These are phyloP conservation scores for Clitopilus passeckerianus DNA, from an alignment of 768 basidiomycete genomes.

Conservation along the genomic window DNA sequence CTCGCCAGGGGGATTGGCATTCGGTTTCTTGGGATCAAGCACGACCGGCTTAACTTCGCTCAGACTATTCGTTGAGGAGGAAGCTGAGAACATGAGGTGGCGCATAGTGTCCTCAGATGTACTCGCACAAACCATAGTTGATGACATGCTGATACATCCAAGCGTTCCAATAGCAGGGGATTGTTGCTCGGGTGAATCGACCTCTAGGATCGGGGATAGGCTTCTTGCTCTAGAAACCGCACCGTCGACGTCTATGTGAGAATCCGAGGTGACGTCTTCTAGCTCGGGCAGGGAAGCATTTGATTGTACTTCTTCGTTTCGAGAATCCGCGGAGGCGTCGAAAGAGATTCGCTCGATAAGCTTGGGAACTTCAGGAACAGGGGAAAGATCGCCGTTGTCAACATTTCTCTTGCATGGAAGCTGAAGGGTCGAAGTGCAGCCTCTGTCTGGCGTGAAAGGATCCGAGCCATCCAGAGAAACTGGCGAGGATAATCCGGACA, in stretches of 20 bases:
- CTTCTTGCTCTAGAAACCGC: not conserved
- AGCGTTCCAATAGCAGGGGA: not conserved
- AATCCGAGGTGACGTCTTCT: not conserved
- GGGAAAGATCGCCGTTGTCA: no score
- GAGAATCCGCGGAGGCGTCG: not conserved
- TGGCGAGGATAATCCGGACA: no score
- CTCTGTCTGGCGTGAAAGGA: no score
- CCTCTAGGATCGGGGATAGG: not conserved
- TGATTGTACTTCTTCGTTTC: not conserved
- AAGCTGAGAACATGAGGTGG: not conserved
- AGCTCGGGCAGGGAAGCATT: not conserved
- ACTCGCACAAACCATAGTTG: not conserved
- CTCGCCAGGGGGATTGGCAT: not conserved
- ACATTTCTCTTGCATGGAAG: no score
- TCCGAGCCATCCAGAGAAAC: no score
- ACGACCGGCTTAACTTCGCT: not conserved
- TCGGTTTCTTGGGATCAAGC: not conserved
- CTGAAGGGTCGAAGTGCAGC: no score
- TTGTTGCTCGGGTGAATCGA: not conserved
- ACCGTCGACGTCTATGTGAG: not conserved
- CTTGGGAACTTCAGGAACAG: no score
- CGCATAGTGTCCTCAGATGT: not conserved
- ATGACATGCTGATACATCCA: not conserved
- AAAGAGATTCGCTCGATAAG: no score
- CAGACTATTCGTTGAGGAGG: not conserved